A percentile compares a stretch with the other conserved stretches of the same genome.
phyloP scores from a whole-genome alignment of 2,329 filamentous ascomycete species.

The Colletotrichum tabaci region DNA sequence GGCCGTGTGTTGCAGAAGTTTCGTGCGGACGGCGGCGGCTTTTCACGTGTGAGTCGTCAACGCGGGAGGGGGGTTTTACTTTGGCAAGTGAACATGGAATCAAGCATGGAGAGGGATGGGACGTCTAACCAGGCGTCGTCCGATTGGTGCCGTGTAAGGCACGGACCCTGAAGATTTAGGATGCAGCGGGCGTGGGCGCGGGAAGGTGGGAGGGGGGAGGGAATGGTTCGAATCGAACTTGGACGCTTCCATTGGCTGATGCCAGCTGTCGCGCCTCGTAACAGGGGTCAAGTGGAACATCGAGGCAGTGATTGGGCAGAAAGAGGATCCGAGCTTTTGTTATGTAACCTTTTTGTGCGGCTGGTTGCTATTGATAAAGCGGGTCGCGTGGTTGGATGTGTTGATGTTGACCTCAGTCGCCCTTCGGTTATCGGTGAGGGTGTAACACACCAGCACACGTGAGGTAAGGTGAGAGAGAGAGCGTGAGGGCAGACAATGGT shows the following conservation, averaged over 20 bases:
- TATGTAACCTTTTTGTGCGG: slow-evolving; percentile 13
- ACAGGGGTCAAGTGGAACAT: neutral
- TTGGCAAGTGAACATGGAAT: neutral
- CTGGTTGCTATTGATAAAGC: slow-evolving; percentile 9
- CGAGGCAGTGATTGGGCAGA: neutral
- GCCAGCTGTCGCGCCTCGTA: neutral
- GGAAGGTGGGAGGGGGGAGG: neutral
- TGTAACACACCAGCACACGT: neutral
- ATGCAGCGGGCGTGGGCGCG: slow-evolving; percentile 9
- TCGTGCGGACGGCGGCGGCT: neutral
- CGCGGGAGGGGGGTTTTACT: neutral
- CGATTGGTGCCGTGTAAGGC: slow-evolving; percentile 23
- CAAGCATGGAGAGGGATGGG: neutral
- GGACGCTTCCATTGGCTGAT: neutral
- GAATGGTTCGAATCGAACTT: neutral
- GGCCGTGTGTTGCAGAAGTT: neutral
- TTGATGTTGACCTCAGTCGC: slow-evolving; percentile 17
- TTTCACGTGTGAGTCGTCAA: neutral
- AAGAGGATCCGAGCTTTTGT: neutral
- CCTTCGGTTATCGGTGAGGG: neutral
- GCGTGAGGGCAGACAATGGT: neutral
- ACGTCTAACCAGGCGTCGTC: slow-evolving; percentile 20
- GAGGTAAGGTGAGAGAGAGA: neutral
- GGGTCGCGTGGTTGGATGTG: slow-evolving; percentile 18
- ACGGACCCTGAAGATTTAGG: slow-evolving; percentile 1